These are phyloP conservation scores for Ceratobasidium sp. DNA, from an alignment of 1,284 basidiomycete species.

Conservation along the genomic window DNA sequence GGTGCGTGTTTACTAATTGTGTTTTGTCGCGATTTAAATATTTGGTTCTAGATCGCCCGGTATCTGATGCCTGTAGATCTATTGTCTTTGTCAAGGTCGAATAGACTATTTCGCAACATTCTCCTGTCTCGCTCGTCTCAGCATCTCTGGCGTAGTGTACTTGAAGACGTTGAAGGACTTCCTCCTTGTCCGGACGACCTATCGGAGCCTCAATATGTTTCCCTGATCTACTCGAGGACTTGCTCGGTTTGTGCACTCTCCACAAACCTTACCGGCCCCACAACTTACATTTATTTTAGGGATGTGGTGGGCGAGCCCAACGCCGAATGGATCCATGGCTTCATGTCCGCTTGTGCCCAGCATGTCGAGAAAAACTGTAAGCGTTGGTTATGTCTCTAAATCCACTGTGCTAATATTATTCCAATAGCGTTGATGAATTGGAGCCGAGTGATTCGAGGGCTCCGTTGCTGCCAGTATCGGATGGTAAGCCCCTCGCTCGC, in stretches of 20 bases:
- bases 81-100: not conserved
- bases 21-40: too few relatives aligned
- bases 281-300: not conserved
- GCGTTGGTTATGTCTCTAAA: not conserved
- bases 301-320: not conserved
- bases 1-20: not conserved
- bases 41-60: not conserved
- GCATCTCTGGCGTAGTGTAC: not conserved
- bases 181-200: conserved; percentile 1
- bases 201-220: not conserved
- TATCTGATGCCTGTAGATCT: not conserved
- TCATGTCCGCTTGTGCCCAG: not conserved
- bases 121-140: conserved; percentile 1
- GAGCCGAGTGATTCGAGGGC: not conserved
- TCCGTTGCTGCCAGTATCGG: not conserved
- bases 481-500: not conserved
- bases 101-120: not conserved
- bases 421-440: not conserved
- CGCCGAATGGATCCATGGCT: not conserved
- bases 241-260: not conserved
- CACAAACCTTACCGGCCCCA: not conserved
- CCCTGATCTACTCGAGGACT: conserved; percentile 1
- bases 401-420: not conserved
- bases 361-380: conserved; percentile 1
- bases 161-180: not conserved